Conservation (phyloP, 148 eudicot species). For the Vaccinium darrowii region DNA sequence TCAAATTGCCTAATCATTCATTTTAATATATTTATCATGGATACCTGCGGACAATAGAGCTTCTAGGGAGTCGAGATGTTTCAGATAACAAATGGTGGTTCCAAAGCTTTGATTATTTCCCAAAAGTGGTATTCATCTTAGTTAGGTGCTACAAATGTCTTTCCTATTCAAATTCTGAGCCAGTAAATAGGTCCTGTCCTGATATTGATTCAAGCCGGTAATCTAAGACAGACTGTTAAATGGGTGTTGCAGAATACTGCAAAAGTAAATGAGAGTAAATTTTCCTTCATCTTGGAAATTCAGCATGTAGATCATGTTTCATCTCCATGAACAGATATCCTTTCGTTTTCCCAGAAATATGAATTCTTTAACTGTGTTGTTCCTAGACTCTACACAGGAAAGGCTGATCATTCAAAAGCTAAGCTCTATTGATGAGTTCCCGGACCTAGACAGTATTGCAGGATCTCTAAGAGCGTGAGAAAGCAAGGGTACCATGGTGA, state of each 20-base stretch:
- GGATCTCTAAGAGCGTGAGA: conserved; percentile 15
- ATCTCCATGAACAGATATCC: neutral
- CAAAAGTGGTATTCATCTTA: neutral
- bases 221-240: neutral
- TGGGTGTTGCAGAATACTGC: neutral
- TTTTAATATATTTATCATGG: neutral
- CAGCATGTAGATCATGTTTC: conserved; percentile 6
- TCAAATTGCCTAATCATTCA: neutral
- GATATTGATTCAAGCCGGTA: no score
- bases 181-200: neutral
- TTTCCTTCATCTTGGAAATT: neutral
- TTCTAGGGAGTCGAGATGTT: neutral
- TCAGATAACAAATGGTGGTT: neutral
- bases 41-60: neutral
- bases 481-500: neutral
- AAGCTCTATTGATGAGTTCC: conserved; percentile 42
- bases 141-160: neutral
- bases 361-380: conserved; percentile 26
- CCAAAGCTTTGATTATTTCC: neutral
- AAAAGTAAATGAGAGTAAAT: neutral
- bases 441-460: conserved; percentile 12
- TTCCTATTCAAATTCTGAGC: neutral
- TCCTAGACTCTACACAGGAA: conserved; percentile 71
- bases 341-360: neutral
- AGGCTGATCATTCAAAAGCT: conserved; percentile 68